A percentile compares a stretch with the other conserved stretches of the same genome.
These are phyloP conservation scores for Blastomyces parvus DNA, from an alignment of 2,329 filamentous ascomycete genomes.

Conservation along the genomic window DNA sequence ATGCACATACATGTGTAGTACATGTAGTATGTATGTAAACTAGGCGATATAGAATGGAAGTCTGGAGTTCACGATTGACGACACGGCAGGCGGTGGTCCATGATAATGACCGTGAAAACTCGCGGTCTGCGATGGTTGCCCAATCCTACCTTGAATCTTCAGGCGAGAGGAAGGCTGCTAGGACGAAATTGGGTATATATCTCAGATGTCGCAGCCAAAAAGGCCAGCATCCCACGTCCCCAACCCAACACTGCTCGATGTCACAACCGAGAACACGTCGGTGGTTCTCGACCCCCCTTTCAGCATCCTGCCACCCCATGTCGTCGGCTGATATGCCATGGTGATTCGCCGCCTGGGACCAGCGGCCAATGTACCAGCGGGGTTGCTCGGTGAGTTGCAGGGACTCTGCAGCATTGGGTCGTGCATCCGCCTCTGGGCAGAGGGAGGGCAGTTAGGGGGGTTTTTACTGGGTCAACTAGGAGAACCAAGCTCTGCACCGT, in stretches of 20 bases:
- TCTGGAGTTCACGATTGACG: not conserved
- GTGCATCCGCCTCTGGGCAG: conserved; percentile 5
- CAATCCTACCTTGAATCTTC: not conserved
- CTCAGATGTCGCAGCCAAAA: not conserved
- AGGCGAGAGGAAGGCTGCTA: not conserved
- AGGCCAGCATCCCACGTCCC: not conserved
- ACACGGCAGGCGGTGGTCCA: not conserved
- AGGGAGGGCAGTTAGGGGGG: not conserved
- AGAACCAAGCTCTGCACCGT: conserved; percentile 13
- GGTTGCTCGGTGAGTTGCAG: conserved; percentile 5
- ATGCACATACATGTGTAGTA: not conserved
- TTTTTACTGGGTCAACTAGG: conserved; percentile 1
- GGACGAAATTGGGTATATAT: not conserved
- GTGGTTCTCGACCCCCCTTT: conserved; percentile 6
- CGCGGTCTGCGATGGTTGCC: not conserved
- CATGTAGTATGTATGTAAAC: not conserved
- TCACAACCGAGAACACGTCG: conserved; percentile 6
- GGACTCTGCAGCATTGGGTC: conserved; percentile 5
- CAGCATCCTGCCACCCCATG: not conserved
- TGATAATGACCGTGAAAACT: not conserved
- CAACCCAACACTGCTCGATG: conserved; percentile 8
- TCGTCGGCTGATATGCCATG: conserved; percentile 8
- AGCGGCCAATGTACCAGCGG: not conserved
- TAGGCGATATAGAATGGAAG: not conserved
- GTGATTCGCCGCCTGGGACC: conserved; percentile 11